Base-by-base conservation (phyloP, 2,329 filamentous ascomycete genomes). In the Colletotrichum phormii region DNA sequence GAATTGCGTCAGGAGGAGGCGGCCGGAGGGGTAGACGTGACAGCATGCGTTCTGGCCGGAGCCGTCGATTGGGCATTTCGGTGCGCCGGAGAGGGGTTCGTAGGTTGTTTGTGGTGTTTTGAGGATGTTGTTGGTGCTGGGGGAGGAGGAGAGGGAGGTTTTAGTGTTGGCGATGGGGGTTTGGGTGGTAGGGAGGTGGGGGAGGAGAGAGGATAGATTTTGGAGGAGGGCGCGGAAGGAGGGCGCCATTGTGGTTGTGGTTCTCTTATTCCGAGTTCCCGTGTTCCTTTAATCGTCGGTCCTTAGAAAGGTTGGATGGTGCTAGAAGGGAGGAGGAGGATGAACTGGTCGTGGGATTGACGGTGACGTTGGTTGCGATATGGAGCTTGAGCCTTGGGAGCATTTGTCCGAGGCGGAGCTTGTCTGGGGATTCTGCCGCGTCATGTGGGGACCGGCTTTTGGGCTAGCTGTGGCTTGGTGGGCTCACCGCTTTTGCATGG, bases 1-100 rank as follows among this genome's bases (percentile, higher is more conserved):
- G 77, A 85, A 85, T 78, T 85, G 84, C 3, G 84, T 83, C 46
- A 86, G 77, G 59, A 85, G 76, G 67, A 86, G 75, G 26, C 83
- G 78, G 6, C 84, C 84, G 22, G 84, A 82, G 0, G 84, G 84
- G 68, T 82, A 75, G 31, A 86, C 78, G 67, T 85, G 84, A 75
- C 84, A 86, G 77, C 84, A 85, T 13, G 82, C 81, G 66, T 84
- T 81, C 46, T 77, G 79, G 68, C 78, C 79, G 49, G 78, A 76
- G 9, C 82, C 82, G 68, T 85, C 80, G 69, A 85, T 75, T 4
- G 84, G 84, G 64, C 84, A 86, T 2, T 81, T 79, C 4, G 82
- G 81, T 5, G 82, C 79, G 58, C 79, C 80, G 66, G 76, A 80
- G 51, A 83, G 77, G 13, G 83, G 81, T 13, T 79, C 77, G 74